Evolutionary conservation across 768 basidiomycete genomes (phyloP).

Genomic region (Nevesoporus exiguus): DNA sequence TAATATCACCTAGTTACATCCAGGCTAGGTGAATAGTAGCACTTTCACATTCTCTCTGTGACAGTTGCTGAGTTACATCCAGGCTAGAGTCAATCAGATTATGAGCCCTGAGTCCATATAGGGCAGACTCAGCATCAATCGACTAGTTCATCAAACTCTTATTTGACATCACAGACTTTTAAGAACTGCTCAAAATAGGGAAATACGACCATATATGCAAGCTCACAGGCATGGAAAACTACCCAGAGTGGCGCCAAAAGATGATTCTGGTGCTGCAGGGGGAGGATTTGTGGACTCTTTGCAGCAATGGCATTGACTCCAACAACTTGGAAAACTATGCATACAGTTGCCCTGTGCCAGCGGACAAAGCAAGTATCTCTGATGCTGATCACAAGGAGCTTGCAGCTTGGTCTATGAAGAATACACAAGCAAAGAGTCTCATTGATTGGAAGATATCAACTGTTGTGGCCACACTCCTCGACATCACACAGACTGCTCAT

Average conservation of each 20-base stretch:
- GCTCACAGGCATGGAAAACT: neutral
- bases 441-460: neutral
- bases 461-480: rapidly evolving
- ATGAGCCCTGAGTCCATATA: neutral
- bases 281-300: constrained; percentile 2
- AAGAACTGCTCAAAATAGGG: neutral
- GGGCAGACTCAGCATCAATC: too few species aligned
- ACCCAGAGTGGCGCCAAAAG: neutral
- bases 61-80: too few species aligned
- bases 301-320: neutral
- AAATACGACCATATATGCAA: constrained; percentile 15
- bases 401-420: neutral
- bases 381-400: constrained; percentile 1
- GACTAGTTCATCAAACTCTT: neutral
- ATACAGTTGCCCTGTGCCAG: too few species aligned
- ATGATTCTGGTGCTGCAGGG: neutral
- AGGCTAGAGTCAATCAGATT: too few species aligned
- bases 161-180: too few species aligned
- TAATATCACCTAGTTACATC: too few species aligned
- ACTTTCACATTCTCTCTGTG: too few species aligned
- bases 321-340: neutral
- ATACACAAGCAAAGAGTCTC: neutral
- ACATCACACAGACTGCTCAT: rapidly evolving
- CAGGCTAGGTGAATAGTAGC: too few species aligned
- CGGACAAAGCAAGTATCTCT: too few species aligned